Evolutionary conservation across 176 grass and related monocot genomes (phyloP), one percentile per base, ranked within the genome.

Genomic region (Eremochloa ophiuroides): DNA sequence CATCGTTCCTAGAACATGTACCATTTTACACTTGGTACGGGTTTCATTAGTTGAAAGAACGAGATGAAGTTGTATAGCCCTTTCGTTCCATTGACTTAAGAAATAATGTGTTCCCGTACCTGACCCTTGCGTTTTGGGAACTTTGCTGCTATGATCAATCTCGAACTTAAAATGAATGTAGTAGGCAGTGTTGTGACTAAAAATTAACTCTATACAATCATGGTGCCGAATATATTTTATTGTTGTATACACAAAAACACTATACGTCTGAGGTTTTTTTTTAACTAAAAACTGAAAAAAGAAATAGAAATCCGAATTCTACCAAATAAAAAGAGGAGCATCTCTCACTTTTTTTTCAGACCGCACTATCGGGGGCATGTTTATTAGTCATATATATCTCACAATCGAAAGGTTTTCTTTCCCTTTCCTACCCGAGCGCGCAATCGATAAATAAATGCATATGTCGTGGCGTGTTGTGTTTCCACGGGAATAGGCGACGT

Each of bases 401-500:
- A n/a, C 20, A 22, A 53, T 55, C 50, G 50, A 55, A 55, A 55
- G 50, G 50, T n/a, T n/a, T 10, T 10, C 50, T 55, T n/a, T 55
- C 50, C 50, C 50, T 55, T 55, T 55, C 48, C 8, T 55, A 1
- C 2, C 50, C n/a, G 25, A 51, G 41, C 4, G 83, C 25, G 20
- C 44, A 14, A 20, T 63, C 37, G 42, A 61, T 62, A 74, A 81
- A 63, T 50, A 53, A 26, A 85, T 18, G 14, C 25, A 30, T 17
- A 16, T 29, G 11, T 33, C 6, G 9, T 27, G 31, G 76, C 55
- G 68, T 55, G 39, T 70, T 51, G n/a, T n/a, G n/a, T n/a, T n/a
- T 72, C 22, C 59, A 66, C 29, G 31, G 47, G n/a, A 69, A 65
- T 47, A 53, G 47, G 47, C 78, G 65, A 80, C 65, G 65, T 80